Conservation (phyloP, 2,329 filamentous ascomycete genomes). For the Onygena corvina region DNA sequence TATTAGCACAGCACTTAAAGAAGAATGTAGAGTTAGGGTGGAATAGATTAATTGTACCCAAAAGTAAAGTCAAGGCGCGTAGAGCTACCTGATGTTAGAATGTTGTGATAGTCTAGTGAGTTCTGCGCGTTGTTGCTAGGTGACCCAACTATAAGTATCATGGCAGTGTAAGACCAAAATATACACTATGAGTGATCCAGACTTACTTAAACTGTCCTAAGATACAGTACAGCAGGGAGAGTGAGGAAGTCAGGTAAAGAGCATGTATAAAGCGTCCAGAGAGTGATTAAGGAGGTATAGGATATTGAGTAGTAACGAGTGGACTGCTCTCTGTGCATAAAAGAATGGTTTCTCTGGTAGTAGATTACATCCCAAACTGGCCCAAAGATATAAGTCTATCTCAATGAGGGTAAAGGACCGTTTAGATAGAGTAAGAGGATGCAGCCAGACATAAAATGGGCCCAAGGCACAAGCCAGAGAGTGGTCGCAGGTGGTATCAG, state of each 20-base stretch:
- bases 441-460: neutral
- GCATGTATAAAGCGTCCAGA: neutral
- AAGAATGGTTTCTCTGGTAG: neutral
- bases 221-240: neutral
- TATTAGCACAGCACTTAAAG: no score
- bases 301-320: neutral
- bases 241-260: neutral
- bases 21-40: neutral
- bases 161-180: no score
- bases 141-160: neutral
- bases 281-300: neutral
- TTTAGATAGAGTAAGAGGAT: neutral
- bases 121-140: slow-evolving; percentile 5
- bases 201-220: neutral
- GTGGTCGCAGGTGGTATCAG: neutral
- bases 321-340: neutral
- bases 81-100: no score
- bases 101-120: neutral
- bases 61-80: neutral
- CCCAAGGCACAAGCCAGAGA: neutral
- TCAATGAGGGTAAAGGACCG: neutral
- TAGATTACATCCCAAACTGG: neutral
- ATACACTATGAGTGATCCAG: no score
- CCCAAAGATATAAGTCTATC: neutral
- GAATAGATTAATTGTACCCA: neutral